Base-by-base conservation (phyloP, 1,284 basidiomycete genomes). In the Fomitopsis schrenkii region DNA sequence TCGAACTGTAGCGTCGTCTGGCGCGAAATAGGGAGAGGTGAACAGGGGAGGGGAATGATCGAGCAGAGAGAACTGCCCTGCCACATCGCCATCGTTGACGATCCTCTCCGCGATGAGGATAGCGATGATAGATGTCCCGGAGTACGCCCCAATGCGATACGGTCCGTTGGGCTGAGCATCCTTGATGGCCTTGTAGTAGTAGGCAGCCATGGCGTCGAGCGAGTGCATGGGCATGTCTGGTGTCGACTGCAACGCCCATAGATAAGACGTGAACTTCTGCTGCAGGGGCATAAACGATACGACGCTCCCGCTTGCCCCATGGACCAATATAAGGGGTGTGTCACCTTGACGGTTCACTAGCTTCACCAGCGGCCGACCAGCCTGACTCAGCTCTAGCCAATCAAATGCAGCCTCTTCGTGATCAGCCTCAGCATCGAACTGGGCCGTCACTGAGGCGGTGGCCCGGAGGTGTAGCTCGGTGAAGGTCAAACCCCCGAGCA, bases 401-500 rank as follows among this genome's bases (percentile, higher is more conserved):
- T 57, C 19, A 22, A 57, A 57, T 42, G 62, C 57, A 12, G 45
- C 62, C 17, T 62, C 52, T 8, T 40, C 28, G 22, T 22, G 22
- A 44, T 8, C 10, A 5, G 19, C 17, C 22, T 36, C 22, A 2
- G 22, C 2, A 22, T 22, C 22, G 22, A 22, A 22, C 22, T 36
- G 35, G 10, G 35, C 35, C 35, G 35, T 22, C 35, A 36, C 10
- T 36, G 35, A 36, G 35, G 35, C 22, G 2, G 22, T 22, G 22
- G 22, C 22, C 22, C 35, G 35, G 35, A 12, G 10, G 19, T 59
- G 10, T 5, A 59, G 46, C 12, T 30, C 58, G 3, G 19, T 10
- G 19, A 59, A 17, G 10, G 64, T 69, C 53, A 74, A 59, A 48
- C 74, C 72, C 1, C 68, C 75, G 8, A 78, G 66, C 2, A 78